Conservation (phyloP, 2,329 filamentous ascomycete genomes). For the Pseudogymnoascus sp. region DNA sequence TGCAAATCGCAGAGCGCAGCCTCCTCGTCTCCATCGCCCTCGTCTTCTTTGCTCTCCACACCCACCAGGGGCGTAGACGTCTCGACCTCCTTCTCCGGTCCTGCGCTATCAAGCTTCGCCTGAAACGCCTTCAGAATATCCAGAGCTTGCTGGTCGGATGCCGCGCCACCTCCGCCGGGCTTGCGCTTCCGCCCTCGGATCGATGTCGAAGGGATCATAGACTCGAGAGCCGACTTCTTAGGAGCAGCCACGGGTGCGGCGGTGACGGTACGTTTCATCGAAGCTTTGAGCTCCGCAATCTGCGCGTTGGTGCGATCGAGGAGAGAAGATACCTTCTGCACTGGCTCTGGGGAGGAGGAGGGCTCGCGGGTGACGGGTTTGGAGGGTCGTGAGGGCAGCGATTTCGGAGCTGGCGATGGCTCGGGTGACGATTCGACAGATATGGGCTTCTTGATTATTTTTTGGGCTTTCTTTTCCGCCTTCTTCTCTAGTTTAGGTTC, state of each 20-base stretch:
- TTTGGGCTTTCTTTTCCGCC: constrained; percentile 29
- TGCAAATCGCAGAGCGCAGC: constrained; percentile 81
- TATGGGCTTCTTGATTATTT: constrained; percentile 24
- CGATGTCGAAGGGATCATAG: constrained; percentile 66
- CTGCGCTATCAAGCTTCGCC: constrained; percentile 58
- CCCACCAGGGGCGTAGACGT: constrained; percentile 21
- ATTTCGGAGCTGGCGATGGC: constrained; percentile 27
- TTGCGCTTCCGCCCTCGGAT: constrained; percentile 64
- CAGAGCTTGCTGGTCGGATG: constrained; percentile 55
- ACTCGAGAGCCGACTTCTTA: constrained; percentile 61
- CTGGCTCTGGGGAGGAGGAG: constrained; percentile 31
- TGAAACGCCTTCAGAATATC: constrained; percentile 74
- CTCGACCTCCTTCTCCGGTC: constrained; percentile 33
- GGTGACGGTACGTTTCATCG: constrained; percentile 62
- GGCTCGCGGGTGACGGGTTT: constrained; percentile 28
- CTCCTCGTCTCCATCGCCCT: constrained; percentile 54
- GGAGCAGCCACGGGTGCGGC: constrained; percentile 46
- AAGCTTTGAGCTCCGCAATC: constrained; percentile 72
- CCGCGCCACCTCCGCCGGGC: constrained; percentile 46
- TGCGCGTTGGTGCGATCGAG: constrained; percentile 71
- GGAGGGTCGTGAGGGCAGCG: constrained; percentile 23
- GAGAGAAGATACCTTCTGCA: constrained; percentile 32
- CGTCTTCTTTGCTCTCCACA: constrained; percentile 23
- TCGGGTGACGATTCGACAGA: constrained; percentile 34
- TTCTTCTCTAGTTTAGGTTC: constrained; percentile 28